Conservation (phyloP, 2,329 filamentous ascomycete species). For the Lachnellula hyalina region DNA sequence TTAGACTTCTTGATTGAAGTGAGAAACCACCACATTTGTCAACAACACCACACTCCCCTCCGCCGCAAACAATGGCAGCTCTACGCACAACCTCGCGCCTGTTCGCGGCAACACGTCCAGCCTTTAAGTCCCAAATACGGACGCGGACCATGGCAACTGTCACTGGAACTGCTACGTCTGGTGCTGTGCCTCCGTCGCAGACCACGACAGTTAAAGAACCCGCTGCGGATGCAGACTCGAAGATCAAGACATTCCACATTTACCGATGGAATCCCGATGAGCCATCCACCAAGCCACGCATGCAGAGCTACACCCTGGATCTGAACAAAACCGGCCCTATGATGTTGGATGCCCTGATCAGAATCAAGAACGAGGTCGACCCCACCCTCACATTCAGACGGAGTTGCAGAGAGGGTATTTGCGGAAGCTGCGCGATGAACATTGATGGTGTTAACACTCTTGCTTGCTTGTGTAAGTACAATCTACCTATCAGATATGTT, state of each 20-base stretch:
- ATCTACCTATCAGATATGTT: neutral
- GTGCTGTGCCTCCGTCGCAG: conserved; percentile 14
- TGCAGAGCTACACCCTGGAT: conserved; percentile 93
- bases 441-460: conserved; percentile 98
- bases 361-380: conserved; percentile 99
- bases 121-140: conserved; percentile 15
- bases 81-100: conserved; percentile 23
- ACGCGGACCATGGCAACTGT: conserved; percentile 21
- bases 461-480: conserved; percentile 84
- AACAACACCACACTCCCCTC: conserved; percentile 15
- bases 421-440: conserved; percentile 99
- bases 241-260: conserved; percentile 93
- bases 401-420: conserved; percentile 97
- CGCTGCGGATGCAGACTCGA: conserved; percentile 55
- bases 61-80: conserved; percentile 24
- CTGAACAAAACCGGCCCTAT: conserved; percentile 99
- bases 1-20: neutral
- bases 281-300: conserved; percentile 85
- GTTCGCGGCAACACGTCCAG: conserved; percentile 18
- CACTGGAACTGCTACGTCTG: neutral
- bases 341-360: conserved; percentile 92
- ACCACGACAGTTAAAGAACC: conserved; percentile 33
- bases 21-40: neutral
- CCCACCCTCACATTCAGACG: conserved; percentile 93
- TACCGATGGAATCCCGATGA: conserved; percentile 98